phyloP scores from a whole-genome alignment of 305 asterid species.

The Fraxinus sp. region DNA sequence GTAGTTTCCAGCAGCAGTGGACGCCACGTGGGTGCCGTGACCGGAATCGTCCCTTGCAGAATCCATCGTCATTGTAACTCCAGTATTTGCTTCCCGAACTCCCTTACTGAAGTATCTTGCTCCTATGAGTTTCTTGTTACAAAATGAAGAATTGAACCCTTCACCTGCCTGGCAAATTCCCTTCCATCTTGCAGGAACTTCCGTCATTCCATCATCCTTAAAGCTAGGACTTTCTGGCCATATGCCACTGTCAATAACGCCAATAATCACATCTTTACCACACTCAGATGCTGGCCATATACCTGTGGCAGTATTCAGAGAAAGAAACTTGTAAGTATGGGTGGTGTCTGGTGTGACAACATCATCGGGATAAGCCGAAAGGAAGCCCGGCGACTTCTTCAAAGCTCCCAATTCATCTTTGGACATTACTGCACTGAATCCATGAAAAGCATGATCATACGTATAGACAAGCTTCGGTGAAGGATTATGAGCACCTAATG shows the following conservation, averaged over 20 bases:
- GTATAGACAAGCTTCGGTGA: slow-evolving; percentile 33
- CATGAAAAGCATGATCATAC: slow-evolving; percentile 39
- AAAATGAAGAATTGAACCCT: slow-evolving; percentile 34
- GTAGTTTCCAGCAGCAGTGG: slow-evolving; percentile 30
- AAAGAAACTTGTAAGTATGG: slow-evolving; percentile 34
- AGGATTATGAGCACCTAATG: slow-evolving; percentile 5
- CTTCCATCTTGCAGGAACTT: slow-evolving; percentile 39
- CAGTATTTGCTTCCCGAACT: slow-evolving; percentile 24
- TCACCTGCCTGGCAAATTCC: slow-evolving; percentile 34
- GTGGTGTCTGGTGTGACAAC: slow-evolving; percentile 30
- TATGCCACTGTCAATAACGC: slow-evolving; percentile 35
- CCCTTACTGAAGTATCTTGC: slow-evolving; percentile 38
- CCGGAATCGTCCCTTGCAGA: slow-evolving; percentile 35
- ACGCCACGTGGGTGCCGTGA: slow-evolving; percentile 38
- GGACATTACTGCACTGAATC: slow-evolving; percentile 40
- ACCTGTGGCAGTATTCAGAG: slow-evolving; percentile 34
- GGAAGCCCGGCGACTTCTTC: slow-evolving; percentile 27
- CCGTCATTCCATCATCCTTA: slow-evolving; percentile 39
- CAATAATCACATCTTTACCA: slow-evolving; percentile 41
- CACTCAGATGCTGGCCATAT: slow-evolving; percentile 44
- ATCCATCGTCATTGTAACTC: slow-evolving; percentile 20
- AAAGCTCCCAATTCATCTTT: slow-evolving; percentile 29
- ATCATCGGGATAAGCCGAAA: slow-evolving; percentile 34
- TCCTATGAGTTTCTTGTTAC: slow-evolving; percentile 41
- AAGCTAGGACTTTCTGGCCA: slow-evolving; percentile 40